A percentile compares a stretch with the other conserved stretches of the same genome.
Evolutionary conservation across 108 stramenopile genomes (phyloP).

Genomic region (Nannochloropsis salina): DNA sequence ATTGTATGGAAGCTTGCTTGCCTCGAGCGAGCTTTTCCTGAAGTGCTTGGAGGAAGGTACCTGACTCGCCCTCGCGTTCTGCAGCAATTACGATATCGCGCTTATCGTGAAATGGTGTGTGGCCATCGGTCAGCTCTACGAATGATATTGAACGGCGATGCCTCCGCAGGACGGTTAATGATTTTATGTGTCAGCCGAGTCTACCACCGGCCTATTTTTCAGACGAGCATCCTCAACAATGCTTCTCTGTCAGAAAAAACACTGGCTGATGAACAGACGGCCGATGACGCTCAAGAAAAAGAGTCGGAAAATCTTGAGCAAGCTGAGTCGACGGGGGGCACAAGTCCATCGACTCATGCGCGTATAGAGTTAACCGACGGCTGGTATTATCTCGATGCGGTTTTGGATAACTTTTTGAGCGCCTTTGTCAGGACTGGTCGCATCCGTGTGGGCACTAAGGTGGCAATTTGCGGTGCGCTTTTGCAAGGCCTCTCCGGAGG

Average conservation of each 20-base stretch:
- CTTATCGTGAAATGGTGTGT: not conserved
- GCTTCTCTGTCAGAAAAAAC: too few species aligned
- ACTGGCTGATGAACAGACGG: not conserved
- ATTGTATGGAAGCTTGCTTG: not conserved
- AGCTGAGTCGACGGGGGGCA: not conserved
- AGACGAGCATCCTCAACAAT: not conserved
- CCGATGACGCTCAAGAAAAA: not conserved
- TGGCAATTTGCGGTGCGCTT: not conserved
- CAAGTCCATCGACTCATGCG: not conserved
- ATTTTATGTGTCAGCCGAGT: not conserved
- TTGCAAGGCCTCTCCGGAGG: not conserved
- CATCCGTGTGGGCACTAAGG: not conserved
- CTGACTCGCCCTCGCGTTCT: not conserved
- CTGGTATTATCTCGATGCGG: not conserved
- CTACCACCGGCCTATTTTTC: not conserved
- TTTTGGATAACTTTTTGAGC: not conserved
- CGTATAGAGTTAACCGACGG: slow-evolving; percentile 16
- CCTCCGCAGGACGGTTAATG: not conserved
- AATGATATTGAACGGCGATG: not conserved
- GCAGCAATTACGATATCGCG: not conserved
- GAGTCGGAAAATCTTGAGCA: not conserved
- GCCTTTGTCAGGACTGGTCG: not conserved
- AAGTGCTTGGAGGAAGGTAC: slow-evolving; percentile 11
- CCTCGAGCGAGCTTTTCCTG: not conserved
- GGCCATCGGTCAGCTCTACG: not conserved